Percentiles rank a stretch among this genome's conserved stretches.
Evolutionary conservation across 2,329 filamentous ascomycete species (phyloP).

Genomic region (Xylariaceae sp.): DNA sequence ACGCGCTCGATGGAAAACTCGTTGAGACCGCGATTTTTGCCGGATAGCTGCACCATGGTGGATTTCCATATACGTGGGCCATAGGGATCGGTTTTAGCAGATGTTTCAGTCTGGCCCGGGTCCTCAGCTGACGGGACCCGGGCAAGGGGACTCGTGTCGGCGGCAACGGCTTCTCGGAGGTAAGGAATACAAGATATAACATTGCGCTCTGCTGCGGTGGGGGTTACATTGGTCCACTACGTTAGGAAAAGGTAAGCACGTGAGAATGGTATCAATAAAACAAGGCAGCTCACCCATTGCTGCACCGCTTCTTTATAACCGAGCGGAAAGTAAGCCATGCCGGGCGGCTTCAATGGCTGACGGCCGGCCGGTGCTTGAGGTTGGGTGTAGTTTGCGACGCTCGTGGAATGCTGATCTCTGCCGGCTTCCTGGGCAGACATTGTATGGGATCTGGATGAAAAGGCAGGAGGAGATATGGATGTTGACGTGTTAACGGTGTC

Average conservation of each 20-base stretch:
- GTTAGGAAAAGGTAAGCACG: constrained; percentile 18
- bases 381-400: constrained; percentile 43
- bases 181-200: constrained; percentile 84
- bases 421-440: constrained; percentile 27
- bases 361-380: constrained; percentile 29
- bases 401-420: constrained; percentile 39
- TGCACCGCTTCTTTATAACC: constrained; percentile 86
- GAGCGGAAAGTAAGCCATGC: constrained; percentile 64
- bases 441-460: constrained; percentile 17
- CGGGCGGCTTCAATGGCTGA: constrained; percentile 28
- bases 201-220: constrained; percentile 77
- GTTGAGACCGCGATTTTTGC: constrained; percentile 82
- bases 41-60: constrained; percentile 74
- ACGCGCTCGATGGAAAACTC: constrained; percentile 86
- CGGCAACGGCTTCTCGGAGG: constrained; percentile 65
- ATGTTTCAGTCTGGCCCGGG: constrained; percentile 40
- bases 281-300: constrained; percentile 67
- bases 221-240: constrained; percentile 80
- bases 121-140: constrained; percentile 34
- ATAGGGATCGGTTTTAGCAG: constrained; percentile 62
- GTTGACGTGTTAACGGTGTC: constrained; percentile 13
- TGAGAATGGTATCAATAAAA: background rate
- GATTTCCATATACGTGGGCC: constrained; percentile 83
- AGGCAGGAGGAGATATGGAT: constrained; percentile 6
- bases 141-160: constrained; percentile 34